Conservation (phyloP, 2,329 filamentous ascomycete species). For the Emericellopsis cladophorae region DNA sequence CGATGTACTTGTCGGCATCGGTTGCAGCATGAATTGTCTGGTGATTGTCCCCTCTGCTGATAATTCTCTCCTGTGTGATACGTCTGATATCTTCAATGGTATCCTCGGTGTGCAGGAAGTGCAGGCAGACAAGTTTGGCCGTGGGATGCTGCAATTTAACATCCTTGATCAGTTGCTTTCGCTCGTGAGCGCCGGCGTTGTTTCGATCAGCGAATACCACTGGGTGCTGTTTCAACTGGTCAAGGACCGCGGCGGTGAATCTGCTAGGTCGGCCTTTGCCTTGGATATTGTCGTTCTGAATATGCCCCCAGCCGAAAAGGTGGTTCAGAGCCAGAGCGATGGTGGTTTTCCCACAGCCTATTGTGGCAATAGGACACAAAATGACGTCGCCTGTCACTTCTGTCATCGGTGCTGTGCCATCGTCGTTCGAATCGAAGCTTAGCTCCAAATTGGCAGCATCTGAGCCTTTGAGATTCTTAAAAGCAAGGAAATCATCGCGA, state of each 20-base stretch:
- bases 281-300: conserved; percentile 94
- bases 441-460: conserved; percentile 77
- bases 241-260: conserved; percentile 62
- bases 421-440: conserved; percentile 16
- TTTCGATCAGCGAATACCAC: conserved; percentile 89
- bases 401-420: conserved; percentile 28
- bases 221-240: conserved; percentile 47
- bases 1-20: conserved; percentile 59
- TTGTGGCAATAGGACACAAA: conserved; percentile 81
- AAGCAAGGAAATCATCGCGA: conserved; percentile 74
- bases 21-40: conserved; percentile 89
- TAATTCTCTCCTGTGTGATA: conserved; percentile 65
- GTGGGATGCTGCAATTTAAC: conserved; percentile 48
- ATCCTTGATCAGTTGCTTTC: conserved; percentile 77
- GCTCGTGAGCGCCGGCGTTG: conserved; percentile 80
- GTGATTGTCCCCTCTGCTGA: conserved; percentile 86
- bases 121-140: conserved; percentile 68
- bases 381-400: conserved; percentile 58
- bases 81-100: conserved; percentile 60
- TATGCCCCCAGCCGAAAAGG: conserved; percentile 82
- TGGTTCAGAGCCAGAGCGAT: conserved; percentile 69
- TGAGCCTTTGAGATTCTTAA: conserved; percentile 73
- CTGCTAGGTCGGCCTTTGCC: conserved; percentile 64
- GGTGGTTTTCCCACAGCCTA: conserved; percentile 96
- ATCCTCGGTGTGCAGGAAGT: conserved; percentile 76